These are phyloP conservation scores for Zygotorulaspora florentina DNA, from an alignment of 805 yeast species.

Conservation along the genomic window DNA sequence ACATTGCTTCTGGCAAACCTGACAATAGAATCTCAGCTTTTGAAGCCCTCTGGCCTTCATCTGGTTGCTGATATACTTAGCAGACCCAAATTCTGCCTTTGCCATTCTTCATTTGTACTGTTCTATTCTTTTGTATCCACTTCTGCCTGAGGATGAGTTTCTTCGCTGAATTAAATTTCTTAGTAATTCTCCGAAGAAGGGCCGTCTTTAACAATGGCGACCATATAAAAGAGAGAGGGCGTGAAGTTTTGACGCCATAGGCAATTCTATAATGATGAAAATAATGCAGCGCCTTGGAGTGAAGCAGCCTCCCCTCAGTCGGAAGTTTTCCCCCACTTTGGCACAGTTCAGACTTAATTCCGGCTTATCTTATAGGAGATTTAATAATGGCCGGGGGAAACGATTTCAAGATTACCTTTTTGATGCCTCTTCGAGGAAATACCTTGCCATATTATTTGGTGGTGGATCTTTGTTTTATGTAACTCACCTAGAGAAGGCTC, in stretches of 20 bases:
- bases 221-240: too few relatives aligned
- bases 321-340: too few relatives aligned
- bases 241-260: too few relatives aligned
- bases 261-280: too few relatives aligned
- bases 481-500: conserved; percentile 70
- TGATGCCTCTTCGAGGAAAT: conserved; percentile 33
- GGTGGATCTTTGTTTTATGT: conserved; percentile 39
- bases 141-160: too few relatives aligned
- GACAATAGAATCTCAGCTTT: conserved; percentile 84
- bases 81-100: conserved; percentile 58
- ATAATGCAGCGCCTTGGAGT: too few relatives aligned
- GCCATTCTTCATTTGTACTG: conserved; percentile 38
- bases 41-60: conserved; percentile 83
- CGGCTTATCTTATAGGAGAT: conserved; percentile 20
- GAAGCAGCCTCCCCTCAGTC: too few relatives aligned
- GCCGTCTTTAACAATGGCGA: too few relatives aligned
- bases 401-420: conserved; percentile 13
- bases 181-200: too few relatives aligned
- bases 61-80: conserved; percentile 69
- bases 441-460: conserved; percentile 35
- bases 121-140: too few relatives aligned
- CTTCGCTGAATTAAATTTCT: too few relatives aligned
- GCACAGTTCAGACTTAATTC: conserved; percentile 4
- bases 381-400: conserved; percentile 16
- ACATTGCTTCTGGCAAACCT: conserved; percentile 87